Conservation (phyloP, 345 rosid species). For the Populus simonii region DNA sequence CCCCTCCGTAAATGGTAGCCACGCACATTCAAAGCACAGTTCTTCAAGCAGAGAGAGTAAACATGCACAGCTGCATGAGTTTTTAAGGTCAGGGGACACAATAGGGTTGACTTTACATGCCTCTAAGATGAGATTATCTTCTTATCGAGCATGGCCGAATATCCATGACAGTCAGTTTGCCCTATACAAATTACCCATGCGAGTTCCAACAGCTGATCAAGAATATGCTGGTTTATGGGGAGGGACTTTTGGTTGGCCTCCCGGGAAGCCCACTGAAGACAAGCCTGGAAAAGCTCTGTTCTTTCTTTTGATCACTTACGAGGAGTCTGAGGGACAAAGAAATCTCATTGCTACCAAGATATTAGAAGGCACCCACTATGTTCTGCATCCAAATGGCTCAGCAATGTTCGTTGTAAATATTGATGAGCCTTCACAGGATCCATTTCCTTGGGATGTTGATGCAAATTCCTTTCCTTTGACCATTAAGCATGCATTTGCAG, state of each 20-base stretch:
- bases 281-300: conserved; percentile 75
- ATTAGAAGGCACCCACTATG: conserved; percentile 85
- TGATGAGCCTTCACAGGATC: conserved; percentile 60
- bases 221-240: conserved; percentile 87
- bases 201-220: conserved; percentile 43
- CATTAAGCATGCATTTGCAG: conserved; percentile 50
- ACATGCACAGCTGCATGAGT: conserved; percentile 50
- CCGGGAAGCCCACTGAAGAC: conserved; percentile 60
- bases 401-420: conserved; percentile 75
- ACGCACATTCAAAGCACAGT: conserved; percentile 29
- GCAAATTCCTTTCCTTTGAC: conserved; percentile 47
- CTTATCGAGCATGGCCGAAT: conserved; percentile 81
- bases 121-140: conserved; percentile 48
- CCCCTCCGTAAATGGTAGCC: conserved; percentile 33
- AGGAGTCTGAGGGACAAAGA: conserved; percentile 48
- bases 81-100: conserved; percentile 58
- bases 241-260: conserved; percentile 89
- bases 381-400: conserved; percentile 83
- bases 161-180: conserved; percentile 75
- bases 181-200: conserved; percentile 66
- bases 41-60: conserved; percentile 58
- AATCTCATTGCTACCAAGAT: conserved; percentile 78
- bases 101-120: conserved; percentile 59
- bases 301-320: conserved; percentile 74
- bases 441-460: conserved; percentile 67